These are phyloP conservation scores for Arthroderma sp. DNA, from an alignment of 2,329 filamentous ascomycete species.

Conservation along the genomic window DNA sequence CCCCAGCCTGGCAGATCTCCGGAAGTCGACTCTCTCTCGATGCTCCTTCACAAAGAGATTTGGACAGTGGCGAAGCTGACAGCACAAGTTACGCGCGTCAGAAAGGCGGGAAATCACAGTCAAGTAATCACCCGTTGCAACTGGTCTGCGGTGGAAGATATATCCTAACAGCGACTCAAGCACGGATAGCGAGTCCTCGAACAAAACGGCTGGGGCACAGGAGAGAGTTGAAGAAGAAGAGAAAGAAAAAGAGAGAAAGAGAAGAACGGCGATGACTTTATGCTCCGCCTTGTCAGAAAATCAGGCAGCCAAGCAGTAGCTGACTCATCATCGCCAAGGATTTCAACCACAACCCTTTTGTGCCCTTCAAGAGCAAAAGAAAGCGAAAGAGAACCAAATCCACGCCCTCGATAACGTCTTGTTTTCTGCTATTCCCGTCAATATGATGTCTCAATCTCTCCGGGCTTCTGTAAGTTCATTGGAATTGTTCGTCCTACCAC, in stretches of 20 bases:
- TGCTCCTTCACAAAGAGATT: neutral
- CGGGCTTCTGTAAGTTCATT: constrained; percentile 9
- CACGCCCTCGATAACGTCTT: neutral
- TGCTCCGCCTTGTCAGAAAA: no score
- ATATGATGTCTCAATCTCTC: constrained; percentile 12
- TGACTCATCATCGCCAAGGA: neutral
- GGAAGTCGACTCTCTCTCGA: neutral
- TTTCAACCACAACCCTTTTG: constrained; percentile 1
- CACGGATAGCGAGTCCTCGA: no score
- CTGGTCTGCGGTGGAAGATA: neutral
- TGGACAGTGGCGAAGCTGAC: neutral
- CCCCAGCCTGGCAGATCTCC: neutral
- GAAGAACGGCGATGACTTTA: no score
- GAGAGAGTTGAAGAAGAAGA: no score
- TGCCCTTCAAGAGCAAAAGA: neutral
- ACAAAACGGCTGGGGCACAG: no score
- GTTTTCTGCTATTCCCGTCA: constrained; percentile 4
- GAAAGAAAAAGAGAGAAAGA: no score
- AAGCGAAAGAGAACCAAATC: neutral
- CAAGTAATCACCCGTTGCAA: neutral
- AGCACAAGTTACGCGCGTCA: neutral
- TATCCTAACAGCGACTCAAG: no score
- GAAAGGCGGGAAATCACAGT: neutral
- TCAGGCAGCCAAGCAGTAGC: neutral
- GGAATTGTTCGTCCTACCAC: constrained; percentile 2